phyloP scores from a whole-genome alignment of 2,329 filamentous ascomycete genomes.

The Sporothrix schenckii region DNA sequence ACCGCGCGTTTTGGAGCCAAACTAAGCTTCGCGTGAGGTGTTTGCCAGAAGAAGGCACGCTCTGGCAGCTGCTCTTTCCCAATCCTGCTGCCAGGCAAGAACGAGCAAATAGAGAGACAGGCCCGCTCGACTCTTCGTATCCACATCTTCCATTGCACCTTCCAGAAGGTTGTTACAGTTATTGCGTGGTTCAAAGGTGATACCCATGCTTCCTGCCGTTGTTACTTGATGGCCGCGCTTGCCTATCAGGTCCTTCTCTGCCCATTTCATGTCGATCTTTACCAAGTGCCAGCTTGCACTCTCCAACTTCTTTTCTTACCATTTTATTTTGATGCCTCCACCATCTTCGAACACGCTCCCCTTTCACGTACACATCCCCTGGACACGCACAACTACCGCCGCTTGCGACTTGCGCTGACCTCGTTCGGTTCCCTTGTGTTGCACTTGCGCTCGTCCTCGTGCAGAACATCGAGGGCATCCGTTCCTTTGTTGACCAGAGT shows the following conservation, averaged over 20 bases:
- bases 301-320: not conserved
- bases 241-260: not conserved
- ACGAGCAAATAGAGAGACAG: constrained; percentile 11
- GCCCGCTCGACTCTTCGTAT: not conserved
- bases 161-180: constrained; percentile 1
- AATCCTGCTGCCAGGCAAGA: not conserved
- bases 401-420: not conserved
- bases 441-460: constrained; percentile 15
- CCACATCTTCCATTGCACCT: constrained; percentile 21
- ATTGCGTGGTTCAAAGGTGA: not conserved
- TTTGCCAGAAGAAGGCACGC: constrained; percentile 17
- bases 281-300: not conserved
- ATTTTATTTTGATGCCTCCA: not conserved
- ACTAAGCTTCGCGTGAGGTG: constrained; percentile 7
- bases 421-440: not conserved
- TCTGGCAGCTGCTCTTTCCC: not conserved
- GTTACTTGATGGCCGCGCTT: not conserved
- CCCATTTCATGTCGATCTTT: not conserved
- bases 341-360: too few relatives aligned
- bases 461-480: not conserved
- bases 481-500: constrained; percentile 21
- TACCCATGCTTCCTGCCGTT: not conserved
- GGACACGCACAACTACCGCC: not conserved
- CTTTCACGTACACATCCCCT: too few relatives aligned
- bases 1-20: constrained; percentile 19